Conservation (phyloP, 352 stramenopile genomes). For the Globisporangium barbulae region DNA sequence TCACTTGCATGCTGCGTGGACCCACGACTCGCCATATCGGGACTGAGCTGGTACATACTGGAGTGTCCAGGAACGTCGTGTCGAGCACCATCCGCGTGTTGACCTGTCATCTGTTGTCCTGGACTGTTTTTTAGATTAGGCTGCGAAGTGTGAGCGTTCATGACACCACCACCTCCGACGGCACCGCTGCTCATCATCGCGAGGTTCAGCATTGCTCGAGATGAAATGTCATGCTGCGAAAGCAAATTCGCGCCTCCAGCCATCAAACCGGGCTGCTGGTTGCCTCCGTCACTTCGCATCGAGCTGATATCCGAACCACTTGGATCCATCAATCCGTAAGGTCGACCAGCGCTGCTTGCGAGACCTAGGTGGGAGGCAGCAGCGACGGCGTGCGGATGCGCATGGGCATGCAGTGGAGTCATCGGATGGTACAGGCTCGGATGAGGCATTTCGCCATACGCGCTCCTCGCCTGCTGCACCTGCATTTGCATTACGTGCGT, state of each 20-base stretch:
- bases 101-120: slow-evolving; percentile 6
- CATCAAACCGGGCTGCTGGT: slow-evolving; percentile 15
- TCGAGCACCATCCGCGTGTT: slow-evolving; percentile 7
- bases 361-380: slow-evolving; percentile 24
- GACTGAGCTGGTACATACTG: slow-evolving; percentile 17
- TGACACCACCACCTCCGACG: slow-evolving; percentile 12
- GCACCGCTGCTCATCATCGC: slow-evolving; percentile 43
- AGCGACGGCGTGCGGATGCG: slow-evolving; percentile 23
- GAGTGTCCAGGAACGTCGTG: slow-evolving; percentile 2
- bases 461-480: slow-evolving; percentile 32
- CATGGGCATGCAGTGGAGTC: slow-evolving; percentile 33
- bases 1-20: background rate
- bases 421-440: slow-evolving; percentile 53
- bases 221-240: slow-evolving; percentile 38
- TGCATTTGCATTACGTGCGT: slow-evolving; percentile 62
- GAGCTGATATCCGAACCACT: slow-evolving; percentile 8
- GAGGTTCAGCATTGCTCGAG: slow-evolving; percentile 55
- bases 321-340: slow-evolving; percentile 26
- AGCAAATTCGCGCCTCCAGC: slow-evolving; percentile 17
- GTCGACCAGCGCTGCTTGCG: slow-evolving; percentile 21
- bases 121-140: slow-evolving; percentile 18
- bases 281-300: slow-evolving; percentile 8
- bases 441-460: slow-evolving; percentile 48
- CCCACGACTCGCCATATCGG: slow-evolving; percentile 1
- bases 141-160: slow-evolving; percentile 15